Base-by-base conservation (phyloP, 129 eudicot genomes). In the Sambucus nigra region DNA sequence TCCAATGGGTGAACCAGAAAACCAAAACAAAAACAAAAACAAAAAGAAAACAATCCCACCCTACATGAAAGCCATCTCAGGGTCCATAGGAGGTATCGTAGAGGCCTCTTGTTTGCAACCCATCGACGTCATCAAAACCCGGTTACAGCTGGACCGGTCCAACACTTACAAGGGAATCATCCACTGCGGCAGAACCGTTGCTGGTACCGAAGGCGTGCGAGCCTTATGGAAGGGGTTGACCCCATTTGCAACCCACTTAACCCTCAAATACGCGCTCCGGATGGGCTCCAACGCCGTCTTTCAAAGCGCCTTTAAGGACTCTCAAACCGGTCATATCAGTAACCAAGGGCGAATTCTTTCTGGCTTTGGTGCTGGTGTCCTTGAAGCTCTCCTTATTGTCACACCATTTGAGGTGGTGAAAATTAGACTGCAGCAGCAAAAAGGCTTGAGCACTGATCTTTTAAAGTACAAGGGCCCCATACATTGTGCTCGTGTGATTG, bases 221-320 rank as follows among this genome's bases (percentile, higher is more conserved):
- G 95, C 95, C 1, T 53, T 86, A 25, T 86, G 95, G 95, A 86
- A 86, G 71, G 95, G 95, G 0, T 28, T 85, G 54, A 85, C 95
- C 2, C 95, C 95, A 0, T 85, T 85, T 27, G 86, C 95, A 0
- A 80, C 91, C 22, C 95, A 85, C 42, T 48, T 85, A 70, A 85
- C 95, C 7, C 59, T 85, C 25, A 85, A 85, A 53, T 86, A 81
- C 20, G 74, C 95, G 31, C 70, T 86, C 5, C 67, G 95, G 51
- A 86, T 86, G 95, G 91, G 91, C 1, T 80, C 95, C 24, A 85
- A 85, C 67, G 86, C 91, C 18, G 74, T 81, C 7, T 56, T 86
- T 0, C 87, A 86, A 48, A 39, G 76, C n/a, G 83, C 68, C 7
- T 73, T 86, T 31, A 86, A 78, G 79, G 91, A 86, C 59, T 20